These are phyloP conservation scores for Poa annua DNA, from an alignment of 176 grass and related monocot species.

Conservation along the genomic window DNA sequence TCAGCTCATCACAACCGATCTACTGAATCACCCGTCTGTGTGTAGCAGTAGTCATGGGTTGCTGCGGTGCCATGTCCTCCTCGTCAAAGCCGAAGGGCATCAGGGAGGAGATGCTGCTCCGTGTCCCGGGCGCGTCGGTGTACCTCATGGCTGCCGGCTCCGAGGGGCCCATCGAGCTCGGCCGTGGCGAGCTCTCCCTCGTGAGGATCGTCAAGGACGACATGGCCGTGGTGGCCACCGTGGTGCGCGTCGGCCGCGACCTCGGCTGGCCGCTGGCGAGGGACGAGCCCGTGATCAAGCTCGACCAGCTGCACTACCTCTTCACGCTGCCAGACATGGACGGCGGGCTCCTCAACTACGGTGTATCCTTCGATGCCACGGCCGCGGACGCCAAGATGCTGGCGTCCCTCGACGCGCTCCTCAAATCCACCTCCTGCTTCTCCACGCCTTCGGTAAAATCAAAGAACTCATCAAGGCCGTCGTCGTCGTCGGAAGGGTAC, in stretches of 20 bases:
- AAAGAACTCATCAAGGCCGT: conserved; percentile 28
- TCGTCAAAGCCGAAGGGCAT: conserved; percentile 36
- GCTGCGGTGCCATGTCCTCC: conserved; percentile 51
- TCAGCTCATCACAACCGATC: neutral
- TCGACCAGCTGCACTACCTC: conserved; percentile 82
- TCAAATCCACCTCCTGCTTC: conserved; percentile 68
- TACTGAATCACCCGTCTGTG: neutral
- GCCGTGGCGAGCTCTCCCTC: conserved; percentile 63
- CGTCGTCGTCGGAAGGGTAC: conserved; percentile 50
- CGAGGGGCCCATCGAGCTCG: conserved; percentile 59
- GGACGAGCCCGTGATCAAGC: conserved; percentile 86
- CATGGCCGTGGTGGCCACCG: conserved; percentile 56
- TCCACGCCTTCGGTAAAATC: conserved; percentile 47
- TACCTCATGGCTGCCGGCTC: conserved; percentile 57
- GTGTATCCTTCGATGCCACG: conserved; percentile 61
- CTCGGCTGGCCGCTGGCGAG: conserved; percentile 86
- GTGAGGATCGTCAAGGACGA: conserved; percentile 60
- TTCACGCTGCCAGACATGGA: conserved; percentile 78
- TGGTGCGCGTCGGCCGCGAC: conserved; percentile 65
- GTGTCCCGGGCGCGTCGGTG: conserved; percentile 66
- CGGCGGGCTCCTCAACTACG: conserved; percentile 84
- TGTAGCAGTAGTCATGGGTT: conserved; percentile 50
- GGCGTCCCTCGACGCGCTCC: conserved; percentile 68
- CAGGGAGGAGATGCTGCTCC: conserved; percentile 72
- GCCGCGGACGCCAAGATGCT: conserved; percentile 34